phyloP scores from a whole-genome alignment of 768 basidiomycete genomes.

The Tulasnella sp. region DNA sequence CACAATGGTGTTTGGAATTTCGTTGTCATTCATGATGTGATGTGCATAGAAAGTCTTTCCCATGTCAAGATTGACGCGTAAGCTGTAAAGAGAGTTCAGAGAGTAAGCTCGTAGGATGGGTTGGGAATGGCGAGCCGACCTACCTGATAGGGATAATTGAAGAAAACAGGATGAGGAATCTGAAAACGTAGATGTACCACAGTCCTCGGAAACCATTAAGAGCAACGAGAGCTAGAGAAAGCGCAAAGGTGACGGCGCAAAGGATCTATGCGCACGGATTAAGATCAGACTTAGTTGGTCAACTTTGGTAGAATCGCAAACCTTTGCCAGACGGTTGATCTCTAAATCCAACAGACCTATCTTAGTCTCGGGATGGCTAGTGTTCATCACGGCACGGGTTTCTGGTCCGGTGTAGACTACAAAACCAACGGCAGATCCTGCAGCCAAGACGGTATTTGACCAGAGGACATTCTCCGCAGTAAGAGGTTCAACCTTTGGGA shows the following conservation, averaged over 20 bases:
- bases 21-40: constrained; percentile 85
- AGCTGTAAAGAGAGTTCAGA: constrained; percentile 38
- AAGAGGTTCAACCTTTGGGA: constrained; percentile 65
- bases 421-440: constrained; percentile 86
- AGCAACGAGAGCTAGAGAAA: constrained; percentile 87
- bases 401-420: constrained; percentile 92
- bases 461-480: constrained; percentile 93
- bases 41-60: constrained; percentile 97
- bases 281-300: neutral
- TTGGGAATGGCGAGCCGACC: constrained; percentile 25
- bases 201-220: constrained; percentile 91
- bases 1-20: constrained; percentile 94
- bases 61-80: constrained; percentile 99
- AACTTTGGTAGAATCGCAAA: constrained; percentile 28
- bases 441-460: constrained; percentile 95
- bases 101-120: neutral
- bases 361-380: constrained; percentile 93
- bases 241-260: constrained; percentile 85
- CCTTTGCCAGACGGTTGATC: constrained; percentile 94
- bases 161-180: constrained; percentile 95
- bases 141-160: constrained; percentile 99
- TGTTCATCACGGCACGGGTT: constrained; percentile 97
- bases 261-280: constrained; percentile 54
- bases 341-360: constrained; percentile 86
- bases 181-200: constrained; percentile 94